These are phyloP conservation scores for Exidia glandulosa DNA, from an alignment of 768 basidiomycete species.

Conservation along the genomic window DNA sequence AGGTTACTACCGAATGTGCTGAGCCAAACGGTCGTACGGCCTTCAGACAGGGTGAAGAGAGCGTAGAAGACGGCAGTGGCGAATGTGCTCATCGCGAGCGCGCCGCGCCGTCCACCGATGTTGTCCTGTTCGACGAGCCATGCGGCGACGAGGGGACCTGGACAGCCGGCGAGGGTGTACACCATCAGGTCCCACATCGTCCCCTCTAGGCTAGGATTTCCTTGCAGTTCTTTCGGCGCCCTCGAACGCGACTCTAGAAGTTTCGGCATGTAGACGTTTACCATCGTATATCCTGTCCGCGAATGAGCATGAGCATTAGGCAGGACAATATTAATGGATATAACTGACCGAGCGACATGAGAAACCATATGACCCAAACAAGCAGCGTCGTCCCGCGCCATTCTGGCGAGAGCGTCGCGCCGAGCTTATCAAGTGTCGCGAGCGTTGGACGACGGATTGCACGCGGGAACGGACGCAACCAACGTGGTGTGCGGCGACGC, in stretches of 20 bases:
- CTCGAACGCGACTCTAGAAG: slow-evolving; percentile 52
- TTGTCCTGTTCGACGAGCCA: slow-evolving; percentile 54
- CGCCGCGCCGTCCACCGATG: slow-evolving; percentile 52
- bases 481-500: slow-evolving; percentile 26
- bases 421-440: slow-evolving; percentile 59
- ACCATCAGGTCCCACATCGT: slow-evolving; percentile 80
- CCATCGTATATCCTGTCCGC: slow-evolving; percentile 72
- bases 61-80: slow-evolving; percentile 65
- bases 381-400: slow-evolving; percentile 69
- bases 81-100: slow-evolving; percentile 66
- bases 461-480: slow-evolving; percentile 35
- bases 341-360: slow-evolving; percentile 61
- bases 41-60: slow-evolving; percentile 50
- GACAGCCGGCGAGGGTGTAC: slow-evolving; percentile 75
- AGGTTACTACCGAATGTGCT: slow-evolving; percentile 71
- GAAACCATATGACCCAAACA: slow-evolving; percentile 69
- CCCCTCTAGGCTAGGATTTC: slow-evolving; percentile 36
- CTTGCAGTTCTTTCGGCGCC: slow-evolving; percentile 8
- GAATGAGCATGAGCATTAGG: neutral
- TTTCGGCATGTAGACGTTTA: slow-evolving; percentile 86
- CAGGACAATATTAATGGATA: neutral
- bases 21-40: slow-evolving; percentile 46
- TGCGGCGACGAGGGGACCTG: slow-evolving; percentile 82
- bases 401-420: slow-evolving; percentile 60
- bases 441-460: slow-evolving; percentile 47